Percentiles rank a stretch among this genome's conserved stretches.
Evolutionary conservation across 73 alveolate genomes (phyloP).

Genomic region (Urostyla sp.): DNA sequence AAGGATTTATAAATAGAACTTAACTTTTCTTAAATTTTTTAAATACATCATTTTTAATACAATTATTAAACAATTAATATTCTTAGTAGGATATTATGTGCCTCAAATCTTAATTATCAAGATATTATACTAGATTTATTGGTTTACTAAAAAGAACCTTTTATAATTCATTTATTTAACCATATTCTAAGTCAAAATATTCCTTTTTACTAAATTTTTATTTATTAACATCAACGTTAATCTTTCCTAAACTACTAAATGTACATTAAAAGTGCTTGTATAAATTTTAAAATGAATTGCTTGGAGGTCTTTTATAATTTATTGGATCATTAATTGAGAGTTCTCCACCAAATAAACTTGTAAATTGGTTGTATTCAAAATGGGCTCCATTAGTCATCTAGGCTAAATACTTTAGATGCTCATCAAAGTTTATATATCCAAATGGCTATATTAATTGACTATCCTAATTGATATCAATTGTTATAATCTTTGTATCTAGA

Average conservation of each 20-base stretch:
- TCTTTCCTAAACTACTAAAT: too few relatives aligned
- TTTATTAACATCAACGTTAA: too few relatives aligned
- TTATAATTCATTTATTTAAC: too few relatives aligned
- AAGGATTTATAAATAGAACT: constrained; percentile 8
- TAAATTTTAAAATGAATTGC: too few relatives aligned
- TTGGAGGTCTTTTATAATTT: too few relatives aligned
- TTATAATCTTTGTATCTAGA: constrained; percentile 37
- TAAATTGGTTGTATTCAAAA: constrained; percentile 18
- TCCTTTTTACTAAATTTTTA: too few relatives aligned
- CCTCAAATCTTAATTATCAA: too few relatives aligned
- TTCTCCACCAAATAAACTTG: neutral
- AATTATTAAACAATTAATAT: constrained; percentile 19
- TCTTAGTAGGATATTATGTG: constrained; percentile 9
- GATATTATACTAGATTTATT: too few relatives aligned
- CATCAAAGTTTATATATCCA: constrained; percentile 37
- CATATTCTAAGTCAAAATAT: too few relatives aligned
- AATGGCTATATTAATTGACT: constrained; percentile 18
- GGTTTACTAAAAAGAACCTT: too few relatives aligned
- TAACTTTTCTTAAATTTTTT: constrained; percentile 27
- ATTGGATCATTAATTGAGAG: too few relatives aligned
- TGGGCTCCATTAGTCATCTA: constrained; percentile 45
- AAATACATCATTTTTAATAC: constrained; percentile 18
- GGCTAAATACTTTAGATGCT: constrained; percentile 45
- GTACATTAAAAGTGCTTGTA: too few relatives aligned
- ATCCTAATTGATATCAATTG: constrained; percentile 34